Conservation (phyloP, 441 rosid species). For the Syzygium syzygioides region DNA sequence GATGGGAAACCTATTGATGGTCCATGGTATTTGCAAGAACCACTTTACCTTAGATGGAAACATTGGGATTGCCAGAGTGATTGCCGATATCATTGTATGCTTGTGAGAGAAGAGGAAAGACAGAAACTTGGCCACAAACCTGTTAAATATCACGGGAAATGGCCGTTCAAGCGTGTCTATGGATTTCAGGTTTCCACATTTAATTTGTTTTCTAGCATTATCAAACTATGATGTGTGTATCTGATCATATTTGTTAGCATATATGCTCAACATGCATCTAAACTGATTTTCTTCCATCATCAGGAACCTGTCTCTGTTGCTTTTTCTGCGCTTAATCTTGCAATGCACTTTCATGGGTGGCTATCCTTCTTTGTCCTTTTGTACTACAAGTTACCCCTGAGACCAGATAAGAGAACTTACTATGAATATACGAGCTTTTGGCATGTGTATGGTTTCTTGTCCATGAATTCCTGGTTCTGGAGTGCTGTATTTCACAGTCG, state of each 20-base stretch:
- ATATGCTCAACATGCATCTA: background rate
- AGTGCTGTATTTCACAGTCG: slow-evolving; percentile 79
- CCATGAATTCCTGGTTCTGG: slow-evolving; percentile 96
- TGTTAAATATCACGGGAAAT: slow-evolving; percentile 90
- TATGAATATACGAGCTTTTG: slow-evolving; percentile 73
- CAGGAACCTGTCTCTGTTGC: slow-evolving; percentile 87
- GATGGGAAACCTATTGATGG: slow-evolving; percentile 48
- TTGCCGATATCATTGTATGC: slow-evolving; percentile 84
- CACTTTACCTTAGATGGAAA: slow-evolving; percentile 72
- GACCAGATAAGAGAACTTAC: slow-evolving; percentile 51
- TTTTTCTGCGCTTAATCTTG: slow-evolving; percentile 78
- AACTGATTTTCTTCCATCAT: slow-evolving; percentile 1
- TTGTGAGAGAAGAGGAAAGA: slow-evolving; percentile 66
- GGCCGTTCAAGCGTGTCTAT: slow-evolving; percentile 83
- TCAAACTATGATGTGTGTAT: background rate
- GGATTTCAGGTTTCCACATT: slow-evolving; percentile 65
- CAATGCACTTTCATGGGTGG: slow-evolving; percentile 89
- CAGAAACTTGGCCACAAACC: slow-evolving; percentile 48
- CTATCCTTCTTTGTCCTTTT: slow-evolving; percentile 72
- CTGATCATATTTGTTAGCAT: background rate
- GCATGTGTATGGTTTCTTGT: slow-evolving; percentile 67
- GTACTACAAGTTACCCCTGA: slow-evolving; percentile 62
- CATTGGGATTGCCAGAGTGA: slow-evolving; percentile 79
- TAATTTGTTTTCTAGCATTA: background rate
- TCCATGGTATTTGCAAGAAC: slow-evolving; percentile 80